Evolutionary conservation across 1,284 basidiomycete genomes (phyloP).

Genomic region (Athelia psychrophila): DNA sequence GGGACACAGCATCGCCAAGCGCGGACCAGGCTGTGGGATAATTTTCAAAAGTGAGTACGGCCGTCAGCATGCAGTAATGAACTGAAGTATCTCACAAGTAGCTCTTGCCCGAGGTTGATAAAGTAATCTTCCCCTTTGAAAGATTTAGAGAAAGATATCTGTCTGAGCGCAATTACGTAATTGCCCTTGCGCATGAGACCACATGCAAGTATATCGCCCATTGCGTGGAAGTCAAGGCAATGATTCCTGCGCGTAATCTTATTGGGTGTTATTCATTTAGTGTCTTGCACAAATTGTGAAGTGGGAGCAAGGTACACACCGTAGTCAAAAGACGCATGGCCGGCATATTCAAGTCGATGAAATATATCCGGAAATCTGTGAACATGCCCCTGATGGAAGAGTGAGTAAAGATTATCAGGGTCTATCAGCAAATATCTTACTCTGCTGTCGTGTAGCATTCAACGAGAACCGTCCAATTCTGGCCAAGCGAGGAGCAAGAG

Average conservation of each 20-base stretch:
- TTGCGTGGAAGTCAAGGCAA: not conserved
- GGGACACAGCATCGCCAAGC: not conserved
- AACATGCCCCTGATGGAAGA: not conserved
- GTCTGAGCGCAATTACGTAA: not conserved
- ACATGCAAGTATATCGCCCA: not conserved
- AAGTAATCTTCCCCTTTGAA: not conserved
- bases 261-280: too few relatives aligned
- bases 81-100: not conserved
- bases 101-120: not conserved
- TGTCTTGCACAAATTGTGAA: too few relatives aligned
- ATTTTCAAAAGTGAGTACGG: not conserved
- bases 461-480: not conserved
- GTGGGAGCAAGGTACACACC: too few relatives aligned
- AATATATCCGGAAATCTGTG: not conserved
- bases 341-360: not conserved
- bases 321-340: not conserved
- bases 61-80: not conserved
- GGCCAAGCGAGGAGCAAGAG: not conserved
- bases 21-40: not conserved
- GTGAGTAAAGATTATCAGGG: not conserved
- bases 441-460: not conserved
- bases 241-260: not conserved
- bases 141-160: not conserved
- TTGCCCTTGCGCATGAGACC: not conserved
- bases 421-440: not conserved